phyloP scores from a whole-genome alignment of 2,329 filamentous ascomycete genomes.

The Teratosphaeria zuluensis region DNA sequence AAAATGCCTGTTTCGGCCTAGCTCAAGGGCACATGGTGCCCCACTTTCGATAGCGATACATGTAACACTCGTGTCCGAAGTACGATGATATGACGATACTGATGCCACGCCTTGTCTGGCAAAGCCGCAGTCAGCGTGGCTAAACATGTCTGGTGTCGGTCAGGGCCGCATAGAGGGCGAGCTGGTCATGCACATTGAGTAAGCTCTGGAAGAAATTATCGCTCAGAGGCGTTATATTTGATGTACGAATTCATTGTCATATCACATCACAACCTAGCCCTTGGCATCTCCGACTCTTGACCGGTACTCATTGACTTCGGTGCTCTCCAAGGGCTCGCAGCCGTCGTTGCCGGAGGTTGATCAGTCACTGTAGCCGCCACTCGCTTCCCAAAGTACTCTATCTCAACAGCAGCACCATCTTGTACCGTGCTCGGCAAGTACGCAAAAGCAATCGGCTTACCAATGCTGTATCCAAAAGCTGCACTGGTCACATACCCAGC shows the following conservation, averaged over 20 bases:
- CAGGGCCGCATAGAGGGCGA: too few species aligned
- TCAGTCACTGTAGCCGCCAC: constrained; percentile 43
- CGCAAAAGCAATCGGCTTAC: constrained; percentile 51
- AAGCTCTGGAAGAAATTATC: not conserved
- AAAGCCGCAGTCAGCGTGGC: too few species aligned
- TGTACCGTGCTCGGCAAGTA: constrained; percentile 42
- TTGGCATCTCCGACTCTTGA: not conserved
- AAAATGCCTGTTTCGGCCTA: not conserved
- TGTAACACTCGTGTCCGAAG: too few species aligned
- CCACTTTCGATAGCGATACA: too few species aligned
- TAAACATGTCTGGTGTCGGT: too few species aligned
- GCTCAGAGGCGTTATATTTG: not conserved
- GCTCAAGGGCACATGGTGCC: not conserved
- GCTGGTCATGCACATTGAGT: too few species aligned
- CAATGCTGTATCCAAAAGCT: constrained; percentile 50
- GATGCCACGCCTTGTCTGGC: too few species aligned
- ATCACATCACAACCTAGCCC: not conserved
- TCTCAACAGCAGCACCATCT: constrained; percentile 44
- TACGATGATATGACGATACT: too few species aligned
- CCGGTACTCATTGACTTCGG: not conserved
- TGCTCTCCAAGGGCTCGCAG: not conserved
- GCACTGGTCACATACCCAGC: constrained; percentile 52
- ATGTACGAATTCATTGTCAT: not conserved
- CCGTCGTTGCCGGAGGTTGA: not conserved
- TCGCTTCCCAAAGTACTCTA: constrained; percentile 51